A percentile compares a stretch with the other conserved stretches of the same genome.
Conservation (phyloP, 176 grass and related monocot genomes). For the Phyllostachys edulis region DNA sequence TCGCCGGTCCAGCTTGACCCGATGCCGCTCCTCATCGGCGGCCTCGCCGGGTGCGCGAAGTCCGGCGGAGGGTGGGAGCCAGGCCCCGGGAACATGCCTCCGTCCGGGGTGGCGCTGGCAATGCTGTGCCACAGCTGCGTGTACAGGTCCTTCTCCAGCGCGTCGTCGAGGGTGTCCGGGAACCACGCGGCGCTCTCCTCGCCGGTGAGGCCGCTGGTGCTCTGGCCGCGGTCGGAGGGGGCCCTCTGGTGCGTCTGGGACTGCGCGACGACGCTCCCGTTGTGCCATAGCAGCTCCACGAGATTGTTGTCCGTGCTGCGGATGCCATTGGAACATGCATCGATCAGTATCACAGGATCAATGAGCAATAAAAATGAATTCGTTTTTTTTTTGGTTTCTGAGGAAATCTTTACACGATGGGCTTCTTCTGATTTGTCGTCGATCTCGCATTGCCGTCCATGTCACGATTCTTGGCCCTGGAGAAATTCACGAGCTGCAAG, state of each 20-base stretch:
- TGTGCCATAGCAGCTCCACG: slow-evolving; percentile 85
- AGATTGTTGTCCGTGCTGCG: slow-evolving; percentile 63
- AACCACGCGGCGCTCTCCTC: slow-evolving; percentile 81
- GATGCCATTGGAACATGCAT: slow-evolving; percentile 11
- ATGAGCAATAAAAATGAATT: not conserved
- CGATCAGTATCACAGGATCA: not conserved
- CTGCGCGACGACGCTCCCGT: slow-evolving; percentile 68
- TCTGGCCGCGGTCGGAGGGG: slow-evolving; percentile 26
- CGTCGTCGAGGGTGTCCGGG: slow-evolving; percentile 59
- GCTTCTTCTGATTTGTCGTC: slow-evolving; percentile 35
- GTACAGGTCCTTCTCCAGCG: slow-evolving; percentile 70
- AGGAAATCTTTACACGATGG: slow-evolving; percentile 34
- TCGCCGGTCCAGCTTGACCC: slow-evolving; percentile 41
- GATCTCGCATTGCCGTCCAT: slow-evolving; percentile 50
- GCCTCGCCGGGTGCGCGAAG: not conserved
- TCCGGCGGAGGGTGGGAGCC: not conserved
- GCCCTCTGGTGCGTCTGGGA: slow-evolving; percentile 53
- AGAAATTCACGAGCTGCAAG: not conserved
- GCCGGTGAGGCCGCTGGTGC: slow-evolving; percentile 43
- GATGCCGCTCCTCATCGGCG: slow-evolving; percentile 38
- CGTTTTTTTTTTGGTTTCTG: not conserved
- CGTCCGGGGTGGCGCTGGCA: slow-evolving; percentile 1
- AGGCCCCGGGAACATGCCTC: slow-evolving; percentile 7
- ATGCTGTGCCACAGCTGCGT: slow-evolving; percentile 84
- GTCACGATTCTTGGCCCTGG: not conserved